phyloP scores from a whole-genome alignment of 768 basidiomycete genomes.

The Pleurotus salmoneostramineus region DNA sequence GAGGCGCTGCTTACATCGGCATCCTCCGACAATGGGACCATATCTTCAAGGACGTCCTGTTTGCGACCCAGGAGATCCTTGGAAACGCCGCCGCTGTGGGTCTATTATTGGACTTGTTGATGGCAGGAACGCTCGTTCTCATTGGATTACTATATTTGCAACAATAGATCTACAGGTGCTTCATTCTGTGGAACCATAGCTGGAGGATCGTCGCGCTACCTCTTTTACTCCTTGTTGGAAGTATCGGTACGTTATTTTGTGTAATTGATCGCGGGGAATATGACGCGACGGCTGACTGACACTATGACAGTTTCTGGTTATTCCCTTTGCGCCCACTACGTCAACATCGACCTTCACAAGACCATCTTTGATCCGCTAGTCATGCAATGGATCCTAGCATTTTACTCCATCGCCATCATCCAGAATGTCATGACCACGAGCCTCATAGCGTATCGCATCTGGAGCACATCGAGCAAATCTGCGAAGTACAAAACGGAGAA shows the following conservation, averaged over 20 bases:
- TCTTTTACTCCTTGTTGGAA: slow-evolving; percentile 10
- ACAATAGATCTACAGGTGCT: slow-evolving; percentile 19
- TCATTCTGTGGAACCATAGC: slow-evolving; percentile 14
- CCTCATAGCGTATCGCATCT: slow-evolving; percentile 16
- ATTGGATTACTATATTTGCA: no score
- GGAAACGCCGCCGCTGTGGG: slow-evolving; percentile 15
- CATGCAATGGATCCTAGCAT: slow-evolving; percentile 14
- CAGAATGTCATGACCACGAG: slow-evolving; percentile 17
- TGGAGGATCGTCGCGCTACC: slow-evolving; percentile 13
- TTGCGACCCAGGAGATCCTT: slow-evolving; percentile 15
- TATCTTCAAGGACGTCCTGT: slow-evolving; percentile 14
- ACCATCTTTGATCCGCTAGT: slow-evolving; percentile 12
- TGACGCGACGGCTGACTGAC: not conserved
- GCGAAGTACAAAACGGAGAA: slow-evolving; percentile 7
- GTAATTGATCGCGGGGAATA: no score
- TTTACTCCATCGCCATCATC: slow-evolving; percentile 15
- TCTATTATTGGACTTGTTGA: no score
- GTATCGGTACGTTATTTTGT: slow-evolving; percentile 8
- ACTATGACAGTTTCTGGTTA: slow-evolving; percentile 12
- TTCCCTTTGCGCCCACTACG: slow-evolving; percentile 12
- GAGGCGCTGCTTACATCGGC: slow-evolving; percentile 14
- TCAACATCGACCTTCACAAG: slow-evolving; percentile 4
- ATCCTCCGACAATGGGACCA: slow-evolving; percentile 14
- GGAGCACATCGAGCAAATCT: slow-evolving; percentile 10
- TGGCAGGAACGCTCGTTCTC: not conserved